Base-by-base conservation (phyloP, 495 filamentous ascomycete genomes). In the Pyrenula aspistea region DNA sequence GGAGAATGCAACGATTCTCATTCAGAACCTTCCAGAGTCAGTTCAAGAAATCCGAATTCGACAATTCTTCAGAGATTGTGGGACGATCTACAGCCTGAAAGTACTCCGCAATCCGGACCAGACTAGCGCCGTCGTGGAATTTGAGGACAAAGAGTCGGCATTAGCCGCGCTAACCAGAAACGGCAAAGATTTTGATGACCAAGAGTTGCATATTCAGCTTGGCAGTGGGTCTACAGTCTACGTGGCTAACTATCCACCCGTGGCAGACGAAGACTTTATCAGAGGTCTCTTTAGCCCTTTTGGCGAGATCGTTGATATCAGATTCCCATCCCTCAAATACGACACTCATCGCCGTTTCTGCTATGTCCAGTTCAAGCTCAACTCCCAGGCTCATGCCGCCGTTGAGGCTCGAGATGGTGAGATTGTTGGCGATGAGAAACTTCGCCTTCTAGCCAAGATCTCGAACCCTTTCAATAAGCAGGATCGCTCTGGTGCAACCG, bases 311-410 rank as follows among this genome's bases (percentile, higher is more conserved):
- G 73, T 91, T 55, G 88, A 86, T 63, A 75, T 98, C 54, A 87
- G 93, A 12, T 92, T 92, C 65, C 93, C 93, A 4, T 93, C 87
- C 48, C 80, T 98, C 51, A 92, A 92, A 68, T 90, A 77, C 65
- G 88, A 96, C 61, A 87, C 85, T 3, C 83, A 85, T 62, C 87
- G 93, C 25, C 84, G 92, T 2, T 98, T 98, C 71, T 95, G 89
- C 69, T 98, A 98, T 65, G 76, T 96, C 8, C 87, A 94, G 51
- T 96, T 96, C 67, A 76, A 83, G 47, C 81, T 81, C 31, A 66
- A 81, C 1, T 74, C 73, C 2, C 76, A 80, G 22, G 87, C 89
- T 1, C 74, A 78, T 21, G 77, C 77, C 25, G 89, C 90, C 1
- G 31, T 42, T 42, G 86, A 82, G 1, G 69, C 80, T 24, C 72